A percentile compares a stretch with the other conserved stretches of the same genome.
These are phyloP conservation scores for Magnusiomyces tetraspermus DNA, from an alignment of 1,139 yeast species.

Conservation along the genomic window DNA sequence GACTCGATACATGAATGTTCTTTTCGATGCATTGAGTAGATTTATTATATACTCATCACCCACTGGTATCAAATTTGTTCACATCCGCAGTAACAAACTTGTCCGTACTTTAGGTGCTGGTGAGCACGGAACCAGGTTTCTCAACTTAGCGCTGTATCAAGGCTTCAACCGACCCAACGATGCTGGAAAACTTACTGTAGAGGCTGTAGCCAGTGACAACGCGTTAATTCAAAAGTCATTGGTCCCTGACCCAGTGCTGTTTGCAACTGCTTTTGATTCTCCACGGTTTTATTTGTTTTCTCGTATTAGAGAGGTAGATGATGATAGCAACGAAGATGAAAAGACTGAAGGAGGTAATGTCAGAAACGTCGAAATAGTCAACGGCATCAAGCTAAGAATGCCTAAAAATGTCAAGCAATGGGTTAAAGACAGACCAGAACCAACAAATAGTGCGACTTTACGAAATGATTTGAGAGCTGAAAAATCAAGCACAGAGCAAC, in stretches of 20 bases:
- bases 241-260: conserved; percentile 31
- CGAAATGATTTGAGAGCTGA: neutral
- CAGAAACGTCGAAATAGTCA: neutral
- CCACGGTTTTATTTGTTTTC: conserved; percentile 34
- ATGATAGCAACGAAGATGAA: conserved; percentile 17
- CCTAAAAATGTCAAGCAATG: neutral
- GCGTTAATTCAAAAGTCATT: conserved; percentile 33
- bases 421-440: neutral
- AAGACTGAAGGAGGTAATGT: neutral
- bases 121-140: conserved; percentile 28
- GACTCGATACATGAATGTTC: conserved; percentile 18
- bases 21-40: conserved; percentile 34
- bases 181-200: conserved; percentile 28
- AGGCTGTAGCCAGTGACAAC: conserved; percentile 36
- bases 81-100: conserved; percentile 29
- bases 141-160: conserved; percentile 29
- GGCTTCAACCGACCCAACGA: conserved; percentile 20
- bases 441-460: neutral
- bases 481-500: neutral
- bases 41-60: conserved; percentile 32
- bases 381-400: neutral
- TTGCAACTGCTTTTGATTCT: conserved; percentile 31
- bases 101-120: conserved; percentile 30
- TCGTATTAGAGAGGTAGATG: conserved; percentile 20
- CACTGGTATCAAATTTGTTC: conserved; percentile 34